These are phyloP conservation scores for Coemansia sp. DNA, from an alignment of 192 early-diverging fungal species.

Conservation along the genomic window DNA sequence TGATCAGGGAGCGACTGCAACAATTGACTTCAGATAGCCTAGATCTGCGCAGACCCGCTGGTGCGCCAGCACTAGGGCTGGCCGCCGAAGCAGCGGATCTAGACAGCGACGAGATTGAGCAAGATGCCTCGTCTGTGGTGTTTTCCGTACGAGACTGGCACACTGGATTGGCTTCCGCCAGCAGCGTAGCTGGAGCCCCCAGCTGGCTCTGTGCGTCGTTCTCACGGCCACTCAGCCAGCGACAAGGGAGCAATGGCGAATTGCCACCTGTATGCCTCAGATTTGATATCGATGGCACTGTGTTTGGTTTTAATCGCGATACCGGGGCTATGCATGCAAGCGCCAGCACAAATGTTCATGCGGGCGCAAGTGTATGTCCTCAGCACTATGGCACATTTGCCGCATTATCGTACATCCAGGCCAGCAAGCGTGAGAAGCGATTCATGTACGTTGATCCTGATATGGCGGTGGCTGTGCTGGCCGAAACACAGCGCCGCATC, in stretches of 20 bases:
- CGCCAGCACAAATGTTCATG: not conserved
- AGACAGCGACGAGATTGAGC: slow-evolving; percentile 34
- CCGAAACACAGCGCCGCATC: slow-evolving; percentile 42
- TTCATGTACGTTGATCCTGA: slow-evolving; percentile 59
- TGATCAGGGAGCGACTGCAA: slow-evolving; percentile 58
- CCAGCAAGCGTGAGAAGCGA: slow-evolving; percentile 69
- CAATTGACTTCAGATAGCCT: slow-evolving; percentile 57
- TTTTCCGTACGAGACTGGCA: slow-evolving; percentile 45
- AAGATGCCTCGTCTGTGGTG: slow-evolving; percentile 21
- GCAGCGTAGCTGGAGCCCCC: slow-evolving; percentile 53
- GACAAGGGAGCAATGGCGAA: not conserved
- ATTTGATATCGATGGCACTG: slow-evolving; percentile 68
- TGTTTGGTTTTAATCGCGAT: slow-evolving; percentile 52
- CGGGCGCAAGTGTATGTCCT: slow-evolving; percentile 2
- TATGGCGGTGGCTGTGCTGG: slow-evolving; percentile 37
- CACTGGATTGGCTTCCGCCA: slow-evolving; percentile 38
- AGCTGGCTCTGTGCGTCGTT: slow-evolving; percentile 64
- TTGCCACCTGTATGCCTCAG: slow-evolving; percentile 62
- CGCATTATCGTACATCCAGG: slow-evolving; percentile 72
- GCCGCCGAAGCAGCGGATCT: slow-evolving; percentile 19
- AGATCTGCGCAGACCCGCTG: not conserved
- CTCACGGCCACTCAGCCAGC: slow-evolving; percentile 6
- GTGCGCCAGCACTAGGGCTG: not conserved
- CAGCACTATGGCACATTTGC: slow-evolving; percentile 61
- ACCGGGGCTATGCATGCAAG: slow-evolving; percentile 19